Evolutionary conservation across 2,329 filamentous ascomycete genomes (phyloP), one percentile per base, ranked within the genome.

Genomic region (Nothomitra cinnamomea): DNA sequence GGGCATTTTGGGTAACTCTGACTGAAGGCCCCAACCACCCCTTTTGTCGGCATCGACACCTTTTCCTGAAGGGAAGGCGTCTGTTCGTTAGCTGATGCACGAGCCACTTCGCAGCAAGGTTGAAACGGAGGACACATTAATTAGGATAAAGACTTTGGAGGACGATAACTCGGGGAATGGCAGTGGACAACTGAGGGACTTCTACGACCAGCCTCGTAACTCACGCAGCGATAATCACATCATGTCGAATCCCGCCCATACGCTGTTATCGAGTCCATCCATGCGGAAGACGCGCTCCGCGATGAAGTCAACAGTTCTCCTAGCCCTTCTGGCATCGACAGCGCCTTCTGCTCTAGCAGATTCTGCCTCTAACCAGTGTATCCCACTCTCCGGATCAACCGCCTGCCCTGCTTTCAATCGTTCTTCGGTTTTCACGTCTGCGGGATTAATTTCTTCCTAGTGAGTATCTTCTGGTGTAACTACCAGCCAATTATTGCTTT

Each of bases 381-480:
- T 70, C 42, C 61, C 67, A 36, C 62, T 70, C 21, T 59, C 63
- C 35, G 61, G 59, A 12, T 69, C 68, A 24, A 64, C 60, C 41
- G 56, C 62, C 24, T 70, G 68, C 50, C 57, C 65, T 49, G 67
- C 68, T 32, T 70, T 69, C 57, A 59, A 63, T 24, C 57, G 61
- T 38, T 65, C 68, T 21, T 68, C 62, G 17, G 61, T 70, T 35
- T 70, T 67, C 28, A 68, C 65, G 51, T 61, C 60, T 51, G 60
- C 56, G 24, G 62, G 60, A 43, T 51, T 58, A 45, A 61, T 59
- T 60, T 61, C 58, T 59, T 63, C 61, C 54, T 59, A 54, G 51
- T 54, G 12, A 51, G 48, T 21, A 41, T 24, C 19, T 40, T 22
- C 55, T 58, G 45, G 57, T 53, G 32, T 12, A 15, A 24, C n/a